Conservation (phyloP, 306 rosid species). For the Quercus aquifolioides region DNA sequence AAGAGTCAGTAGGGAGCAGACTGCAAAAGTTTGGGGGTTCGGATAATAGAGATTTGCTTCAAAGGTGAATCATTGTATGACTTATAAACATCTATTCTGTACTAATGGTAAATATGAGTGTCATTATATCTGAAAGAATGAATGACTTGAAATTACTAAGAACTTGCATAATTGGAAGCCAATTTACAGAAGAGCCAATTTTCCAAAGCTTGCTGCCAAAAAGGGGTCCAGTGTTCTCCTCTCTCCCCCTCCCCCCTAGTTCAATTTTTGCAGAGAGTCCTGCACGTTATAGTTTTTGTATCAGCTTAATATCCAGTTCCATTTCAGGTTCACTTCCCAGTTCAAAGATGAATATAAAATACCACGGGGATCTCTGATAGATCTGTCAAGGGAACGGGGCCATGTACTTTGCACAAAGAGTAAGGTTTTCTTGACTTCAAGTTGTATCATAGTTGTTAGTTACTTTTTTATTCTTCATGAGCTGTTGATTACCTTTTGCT, state of each 20-base stretch:
- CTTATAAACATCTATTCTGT: not conserved
- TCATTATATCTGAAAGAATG: not conserved
- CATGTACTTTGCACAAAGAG: constrained; percentile 77
- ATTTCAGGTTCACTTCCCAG: constrained; percentile 88
- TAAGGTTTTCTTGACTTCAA: constrained; percentile 37
- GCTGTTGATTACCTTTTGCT: not conserved
- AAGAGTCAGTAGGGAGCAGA: constrained; percentile 81
- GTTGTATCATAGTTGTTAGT: not conserved
- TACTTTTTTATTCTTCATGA: constrained; percentile 3
- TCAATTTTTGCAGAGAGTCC: not conserved
- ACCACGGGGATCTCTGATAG: constrained; percentile 79
- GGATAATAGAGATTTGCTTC: constrained; percentile 67
- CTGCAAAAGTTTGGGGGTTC: constrained; percentile 72
- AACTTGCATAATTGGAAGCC: not conserved
- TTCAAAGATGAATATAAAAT: constrained; percentile 87
- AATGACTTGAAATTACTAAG: not conserved
- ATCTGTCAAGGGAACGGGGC: constrained; percentile 69
- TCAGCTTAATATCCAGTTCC: constrained; percentile 18
- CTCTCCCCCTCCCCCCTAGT: not conserved
- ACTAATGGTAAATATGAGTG: not conserved
- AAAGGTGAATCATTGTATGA: constrained; percentile 52
- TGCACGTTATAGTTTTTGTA: not conserved
- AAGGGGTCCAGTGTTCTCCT: not conserved
- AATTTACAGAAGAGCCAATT: not conserved
- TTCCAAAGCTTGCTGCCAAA: not conserved